Evolutionary conservation across 73 alveolate genomes (phyloP), one percentile per base, ranked within the genome.

Genomic region (Effrenium voratum): DNA sequence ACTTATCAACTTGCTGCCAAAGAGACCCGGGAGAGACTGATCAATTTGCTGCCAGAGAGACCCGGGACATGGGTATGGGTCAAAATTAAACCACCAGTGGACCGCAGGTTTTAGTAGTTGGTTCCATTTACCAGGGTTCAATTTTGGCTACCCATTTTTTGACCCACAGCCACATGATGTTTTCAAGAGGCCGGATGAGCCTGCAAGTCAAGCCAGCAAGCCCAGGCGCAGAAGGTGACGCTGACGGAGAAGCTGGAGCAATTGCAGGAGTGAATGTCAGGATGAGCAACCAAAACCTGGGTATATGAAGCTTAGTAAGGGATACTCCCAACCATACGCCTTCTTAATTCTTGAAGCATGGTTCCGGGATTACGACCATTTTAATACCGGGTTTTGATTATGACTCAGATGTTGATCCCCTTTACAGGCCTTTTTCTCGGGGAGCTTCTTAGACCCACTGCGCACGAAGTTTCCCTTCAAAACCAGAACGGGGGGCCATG

Each of bases 241-340:
- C 92, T 82, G 40, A n/a, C 47, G 22, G 92, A 82, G 73, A 82
- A 82, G 73, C 46, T 82, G 75, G 36, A 32, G 75, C 46, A 82
- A 15, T 73, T 82, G 8, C 92, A 82, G 92, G 92, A 80, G 40
- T 63, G 12, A 19, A 52, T 8, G 19, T 52, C 63, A 52, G 63
- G 8, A 19, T 52, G 26, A 12, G 8, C 26, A 52, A 52, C 26
- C 63, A 52, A 52, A 12, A 8, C 26, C 63, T 52, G 8, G 26
- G 19, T 8, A 52, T 52, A 8, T 52, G 63, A 19, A 8, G 8
- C 26, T 12, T 8, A 52, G 19, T 52, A 19, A 19, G 63, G 8
- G 63, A 8, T 52, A 8, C 63, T 12, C 19, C 19, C 63, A 12
- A 52, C 19, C 63, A 8, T 52, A 52, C 63, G 19, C 26, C 63